Evolutionary conservation across 306 rosid genomes (phyloP).

Genomic region (Begonia masoniana): DNA sequence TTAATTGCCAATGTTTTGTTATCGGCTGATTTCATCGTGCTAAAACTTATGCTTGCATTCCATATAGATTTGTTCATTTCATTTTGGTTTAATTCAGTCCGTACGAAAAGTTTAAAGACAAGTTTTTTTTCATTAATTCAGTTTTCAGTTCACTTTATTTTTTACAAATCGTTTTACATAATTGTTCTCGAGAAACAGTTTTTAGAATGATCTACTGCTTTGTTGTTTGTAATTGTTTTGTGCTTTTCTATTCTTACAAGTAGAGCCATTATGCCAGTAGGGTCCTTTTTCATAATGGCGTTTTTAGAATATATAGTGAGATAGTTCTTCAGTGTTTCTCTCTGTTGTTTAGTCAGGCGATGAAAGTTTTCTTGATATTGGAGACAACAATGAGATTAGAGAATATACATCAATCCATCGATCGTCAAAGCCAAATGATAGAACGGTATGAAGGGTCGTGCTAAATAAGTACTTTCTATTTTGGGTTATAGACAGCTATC

Average conservation of each 20-base stretch:
- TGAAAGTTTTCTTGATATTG: constrained; percentile 77
- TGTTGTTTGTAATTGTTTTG: neutral
- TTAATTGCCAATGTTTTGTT: constrained; percentile 12
- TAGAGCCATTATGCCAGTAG: no score
- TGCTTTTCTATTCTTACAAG: no score
- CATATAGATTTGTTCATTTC: no score
- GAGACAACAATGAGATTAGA: constrained; percentile 77
- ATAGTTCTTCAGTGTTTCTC: neutral
- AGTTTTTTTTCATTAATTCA: no score
- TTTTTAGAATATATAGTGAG: no score
- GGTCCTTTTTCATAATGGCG: no score
- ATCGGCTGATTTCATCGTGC: neutral
- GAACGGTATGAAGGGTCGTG: constrained; percentile 40
- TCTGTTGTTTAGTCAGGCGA: constrained; percentile 51
- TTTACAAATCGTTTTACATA: neutral
- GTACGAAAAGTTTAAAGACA: no score
- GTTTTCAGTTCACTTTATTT: neutral
- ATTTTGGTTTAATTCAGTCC: no score
- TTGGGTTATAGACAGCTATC: neutral
- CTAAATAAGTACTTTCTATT: neutral
- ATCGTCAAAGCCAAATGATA: constrained; percentile 69
- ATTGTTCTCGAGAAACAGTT: constrained; percentile 4
- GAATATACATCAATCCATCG: constrained; percentile 77
- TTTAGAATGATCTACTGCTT: neutral
- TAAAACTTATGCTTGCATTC: no score